Evolutionary conservation across 1,139 yeast genomes (phyloP).

Genomic region (Geotrichum reessii): DNA sequence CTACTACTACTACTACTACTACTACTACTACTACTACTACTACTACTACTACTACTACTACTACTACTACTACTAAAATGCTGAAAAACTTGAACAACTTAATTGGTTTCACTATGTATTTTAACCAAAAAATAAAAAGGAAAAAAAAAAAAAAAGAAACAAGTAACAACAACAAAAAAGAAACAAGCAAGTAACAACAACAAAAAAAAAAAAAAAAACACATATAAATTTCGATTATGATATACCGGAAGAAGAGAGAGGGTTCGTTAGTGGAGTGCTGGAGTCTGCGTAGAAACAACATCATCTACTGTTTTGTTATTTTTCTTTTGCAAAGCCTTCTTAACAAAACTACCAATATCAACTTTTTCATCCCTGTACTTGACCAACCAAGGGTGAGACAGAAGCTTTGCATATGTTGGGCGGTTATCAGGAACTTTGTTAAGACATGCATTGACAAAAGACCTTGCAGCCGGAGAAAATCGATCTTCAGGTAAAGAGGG

Average conservation of each 20-base stretch:
- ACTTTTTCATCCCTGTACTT: slow-evolving; percentile 43
- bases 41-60: too few relatives aligned
- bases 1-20: too few relatives aligned
- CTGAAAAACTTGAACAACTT: not conserved
- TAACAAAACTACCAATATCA: slow-evolving; percentile 43
- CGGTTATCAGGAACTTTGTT: slow-evolving; percentile 75
- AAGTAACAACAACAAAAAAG: not conserved
- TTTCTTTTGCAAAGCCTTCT: slow-evolving; percentile 21
- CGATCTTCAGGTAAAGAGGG: slow-evolving; percentile 58
- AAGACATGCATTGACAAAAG: slow-evolving; percentile 73
- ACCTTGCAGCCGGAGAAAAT: slow-evolving; percentile 71
- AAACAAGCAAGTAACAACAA: too few relatives aligned
- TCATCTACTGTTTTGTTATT: not conserved
- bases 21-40: too few relatives aligned
- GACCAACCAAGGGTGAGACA: slow-evolving; percentile 78
- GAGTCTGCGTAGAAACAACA: not conserved
- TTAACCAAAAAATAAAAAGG: not conserved
- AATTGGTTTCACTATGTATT: not conserved
- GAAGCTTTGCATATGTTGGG: slow-evolving; percentile 71
- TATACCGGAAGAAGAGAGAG: not conserved
- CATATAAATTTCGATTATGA: not conserved
- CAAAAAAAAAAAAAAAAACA: not conserved
- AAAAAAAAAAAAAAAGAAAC: not conserved
- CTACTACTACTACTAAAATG: too few relatives aligned
- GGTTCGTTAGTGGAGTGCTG: slow-evolving; percentile 9